Base-by-base conservation (phyloP, 2,329 filamentous ascomycete genomes). In the Teratosphaeria gauchensis region DNA sequence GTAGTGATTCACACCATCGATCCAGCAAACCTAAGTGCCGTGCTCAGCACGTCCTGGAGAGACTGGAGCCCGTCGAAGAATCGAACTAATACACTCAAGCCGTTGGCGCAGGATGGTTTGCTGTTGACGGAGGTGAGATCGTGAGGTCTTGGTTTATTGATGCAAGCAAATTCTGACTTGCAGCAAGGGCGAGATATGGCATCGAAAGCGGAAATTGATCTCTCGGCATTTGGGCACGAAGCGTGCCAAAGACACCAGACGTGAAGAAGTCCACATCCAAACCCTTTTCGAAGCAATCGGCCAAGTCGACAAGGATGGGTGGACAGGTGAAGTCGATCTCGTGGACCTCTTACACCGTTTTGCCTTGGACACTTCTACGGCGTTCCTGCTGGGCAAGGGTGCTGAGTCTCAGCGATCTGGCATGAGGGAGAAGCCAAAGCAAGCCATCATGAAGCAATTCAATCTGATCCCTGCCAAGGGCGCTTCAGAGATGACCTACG, bases 281-380 rank as follows among this genome's bases (percentile, higher is more conserved):
- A 46, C 60, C 7, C 58, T 65, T 4, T 65, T 62, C 28, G 53
- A 59, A 16, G 60, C 62, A 4, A 63, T 63, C 19, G 63, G 63
- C 0, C 4, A 30, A 30, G 28, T 19, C 11, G 51, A 33, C 24
- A 28, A 53, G 16, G 53, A 64, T 24, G 64, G 66, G 35, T 69
- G 66, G 66, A 66, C 65, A 9, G 53, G 51, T 4, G 61, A 58
- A 21, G 61, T 69, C 11, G 66, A 73, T 60, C 52, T 71, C 53
- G 59, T 64, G 33, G 62, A 65, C n/a, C 61, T 69, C 3, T 69
- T 77, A 56, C 72, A 72, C 63, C 56, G 56, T 4, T 57, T 67
- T 1, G 75, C 74, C 4, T 63, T 76, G 3, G 74, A 77, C 59
- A 73, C 71, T 1, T 70, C 71, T 11, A 71, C 68, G 4, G 66